Base-by-base conservation (phyloP, 371 early-diverging fungal genomes). In the Lichtheimia hyalospora region DNA sequence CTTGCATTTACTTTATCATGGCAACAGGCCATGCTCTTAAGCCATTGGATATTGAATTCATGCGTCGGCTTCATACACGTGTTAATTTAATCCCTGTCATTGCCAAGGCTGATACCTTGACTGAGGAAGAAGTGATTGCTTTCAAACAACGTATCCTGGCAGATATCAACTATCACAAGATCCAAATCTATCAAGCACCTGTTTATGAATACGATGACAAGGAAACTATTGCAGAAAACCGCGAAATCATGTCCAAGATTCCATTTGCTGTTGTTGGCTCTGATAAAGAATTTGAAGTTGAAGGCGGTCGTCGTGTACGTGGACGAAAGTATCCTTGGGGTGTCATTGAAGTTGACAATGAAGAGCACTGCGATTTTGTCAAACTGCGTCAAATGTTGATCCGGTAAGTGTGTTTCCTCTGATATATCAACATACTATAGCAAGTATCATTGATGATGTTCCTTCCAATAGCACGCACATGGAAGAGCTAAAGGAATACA, bases 41-140 rank as follows among this genome's bases (percentile, higher is more conserved):
- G 68, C 92, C 95, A 10, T 65, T 96, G 28, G 98, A 98, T 72
- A 89, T 98, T 58, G 96, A 96, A 74, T 94, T 96, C 68, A 97
- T 98, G 96, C 89, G 90, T 76, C 84, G 89, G 53, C 79, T 98
- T 55, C 93, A 93, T 64, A 90, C 91, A n/a, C 88, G 92, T 60
- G 97, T 96, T 64, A 98, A 98, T 75, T 79, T 98, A 61, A 94
- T 99, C 65, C 99, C 99, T 3, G 92, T 99, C 44, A 96, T 99
- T 69, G 94, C 99, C 60, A 98, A 99, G 69, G 87, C 97, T 13
- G 99, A 99, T 69, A 97, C 96, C 20, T 81, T 99, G 83, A 98
- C 99, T 43, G 87, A 92, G 56, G 93, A 94, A 52, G 99, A 99
- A 82, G 84, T 99, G 34, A 83, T 79, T 54, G 77, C 79, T 6